phyloP scores from a whole-genome alignment of 2,329 filamentous ascomycete genomes.

The Beauveria sp. region DNA sequence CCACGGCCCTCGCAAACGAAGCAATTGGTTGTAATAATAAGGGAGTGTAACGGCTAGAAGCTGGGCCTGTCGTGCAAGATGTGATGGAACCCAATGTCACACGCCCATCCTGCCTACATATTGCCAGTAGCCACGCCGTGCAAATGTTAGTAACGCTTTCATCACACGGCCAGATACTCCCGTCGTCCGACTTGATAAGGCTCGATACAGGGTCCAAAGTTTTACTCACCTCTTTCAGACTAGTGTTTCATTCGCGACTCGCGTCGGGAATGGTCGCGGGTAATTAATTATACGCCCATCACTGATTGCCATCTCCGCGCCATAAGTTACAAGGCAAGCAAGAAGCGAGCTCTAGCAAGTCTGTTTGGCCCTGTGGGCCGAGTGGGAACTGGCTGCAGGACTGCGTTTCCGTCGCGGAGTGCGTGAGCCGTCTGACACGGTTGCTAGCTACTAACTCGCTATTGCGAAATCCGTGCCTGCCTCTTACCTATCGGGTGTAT shows the following conservation, averaged over 20 bases:
- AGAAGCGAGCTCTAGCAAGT: neutral
- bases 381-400: neutral
- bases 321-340: neutral
- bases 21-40: too few relatives aligned
- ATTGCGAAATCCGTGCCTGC: neutral
- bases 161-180: neutral
- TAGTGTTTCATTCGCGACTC: neutral
- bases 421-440: too few relatives aligned
- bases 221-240: neutral
- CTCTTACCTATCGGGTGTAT: too few relatives aligned
- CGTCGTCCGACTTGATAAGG: neutral
- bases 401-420: neutral
- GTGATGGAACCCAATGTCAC: neutral
- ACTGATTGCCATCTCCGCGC: neutral
- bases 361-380: neutral
- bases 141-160: neutral
- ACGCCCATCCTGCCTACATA: neutral
- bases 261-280: neutral
- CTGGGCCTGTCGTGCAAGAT: neutral
- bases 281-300: neutral
- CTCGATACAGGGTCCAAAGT: too few relatives aligned
- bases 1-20: neutral
- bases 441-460: neutral
- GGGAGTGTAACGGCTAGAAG: neutral
- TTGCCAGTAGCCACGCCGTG: too few relatives aligned